A percentile compares a stretch with the other conserved stretches of the same genome.
Conservation (phyloP, 176 grass and related monocot species). For the Carex myosuroides region DNA sequence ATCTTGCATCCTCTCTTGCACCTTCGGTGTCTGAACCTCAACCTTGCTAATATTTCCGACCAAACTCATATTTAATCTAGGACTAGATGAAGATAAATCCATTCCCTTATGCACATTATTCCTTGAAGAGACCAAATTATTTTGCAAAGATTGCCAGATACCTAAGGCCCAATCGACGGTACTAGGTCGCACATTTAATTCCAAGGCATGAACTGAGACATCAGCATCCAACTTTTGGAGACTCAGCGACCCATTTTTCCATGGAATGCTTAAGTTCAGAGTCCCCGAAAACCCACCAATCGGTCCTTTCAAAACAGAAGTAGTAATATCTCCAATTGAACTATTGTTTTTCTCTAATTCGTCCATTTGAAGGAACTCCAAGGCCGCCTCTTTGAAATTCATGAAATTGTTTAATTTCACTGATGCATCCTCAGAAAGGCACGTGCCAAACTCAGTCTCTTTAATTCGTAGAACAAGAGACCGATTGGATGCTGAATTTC, state of each 20-base stretch:
- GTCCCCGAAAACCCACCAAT: constrained; percentile 78
- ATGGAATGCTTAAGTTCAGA: constrained; percentile 90
- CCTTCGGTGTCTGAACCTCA: constrained; percentile 32
- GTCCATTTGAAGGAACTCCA: constrained; percentile 93
- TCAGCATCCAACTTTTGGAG: constrained; percentile 78
- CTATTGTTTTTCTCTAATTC: constrained; percentile 33
- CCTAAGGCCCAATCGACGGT: constrained; percentile 58
- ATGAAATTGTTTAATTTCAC: constrained; percentile 83
- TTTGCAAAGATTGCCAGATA: constrained; percentile 51
- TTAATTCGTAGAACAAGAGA: constrained; percentile 79
- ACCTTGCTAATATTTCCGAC: constrained; percentile 16
- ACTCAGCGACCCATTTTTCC: constrained; percentile 77
- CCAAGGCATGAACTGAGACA: constrained; percentile 59
- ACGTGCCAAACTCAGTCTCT: constrained; percentile 79
- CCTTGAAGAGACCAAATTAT: constrained; percentile 27
- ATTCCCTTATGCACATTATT: constrained; percentile 22
- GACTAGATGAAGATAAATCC: constrained; percentile 34
- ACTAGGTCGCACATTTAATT: constrained; percentile 72
- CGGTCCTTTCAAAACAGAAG: constrained; percentile 65
- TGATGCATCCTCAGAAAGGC: constrained; percentile 44
- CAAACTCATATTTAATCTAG: constrained; percentile 36
- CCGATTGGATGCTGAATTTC: constrained; percentile 32
- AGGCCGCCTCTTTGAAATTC: constrained; percentile 57
- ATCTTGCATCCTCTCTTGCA: constrained; percentile 53
- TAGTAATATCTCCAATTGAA: constrained; percentile 37